These are phyloP conservation scores for Mycosarcoma mackinlayi DNA, from an alignment of 1,284 basidiomycete species.

Conservation along the genomic window DNA sequence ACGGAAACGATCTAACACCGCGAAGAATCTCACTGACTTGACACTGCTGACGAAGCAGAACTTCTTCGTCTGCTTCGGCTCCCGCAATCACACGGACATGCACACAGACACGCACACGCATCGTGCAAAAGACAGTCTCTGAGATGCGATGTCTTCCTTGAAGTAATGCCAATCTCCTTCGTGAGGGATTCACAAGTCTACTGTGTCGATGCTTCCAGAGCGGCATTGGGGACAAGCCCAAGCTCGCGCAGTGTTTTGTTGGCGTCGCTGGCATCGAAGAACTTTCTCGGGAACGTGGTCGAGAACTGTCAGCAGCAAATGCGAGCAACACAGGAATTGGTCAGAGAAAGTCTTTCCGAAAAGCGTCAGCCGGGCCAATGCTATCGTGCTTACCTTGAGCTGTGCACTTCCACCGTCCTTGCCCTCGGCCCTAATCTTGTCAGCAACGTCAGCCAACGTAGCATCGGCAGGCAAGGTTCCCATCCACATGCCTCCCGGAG, in stretches of 20 bases:
- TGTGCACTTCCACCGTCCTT: conserved; percentile 44
- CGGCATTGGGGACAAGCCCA: conserved; percentile 65
- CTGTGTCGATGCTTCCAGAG: conserved; percentile 56
- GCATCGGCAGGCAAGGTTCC: conserved; percentile 58
- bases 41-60: too few relatives aligned
- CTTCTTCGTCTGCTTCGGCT: too few relatives aligned
- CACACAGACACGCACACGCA: too few relatives aligned
- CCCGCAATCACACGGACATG: too few relatives aligned
- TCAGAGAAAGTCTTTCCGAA: not conserved
- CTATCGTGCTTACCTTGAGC: conserved; percentile 51
- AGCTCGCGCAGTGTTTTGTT: conserved; percentile 61
- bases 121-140: not conserved
- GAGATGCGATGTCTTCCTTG: too few relatives aligned
- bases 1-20: not conserved
- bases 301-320: conserved; percentile 53
- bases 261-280: conserved; percentile 55
- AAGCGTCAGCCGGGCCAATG: too few relatives aligned
- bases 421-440: conserved; percentile 52
- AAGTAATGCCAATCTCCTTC: not conserved
- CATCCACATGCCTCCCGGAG: conserved; percentile 62
- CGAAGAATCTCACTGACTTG: too few relatives aligned
- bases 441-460: conserved; percentile 53
- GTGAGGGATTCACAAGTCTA: not conserved
- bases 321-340: not conserved
- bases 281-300: conserved; percentile 64